Evolutionary conservation across 2,329 filamentous ascomycete genomes (phyloP), one percentile per base, ranked within the genome.

Genomic region (Hypoxylon sp.): DNA sequence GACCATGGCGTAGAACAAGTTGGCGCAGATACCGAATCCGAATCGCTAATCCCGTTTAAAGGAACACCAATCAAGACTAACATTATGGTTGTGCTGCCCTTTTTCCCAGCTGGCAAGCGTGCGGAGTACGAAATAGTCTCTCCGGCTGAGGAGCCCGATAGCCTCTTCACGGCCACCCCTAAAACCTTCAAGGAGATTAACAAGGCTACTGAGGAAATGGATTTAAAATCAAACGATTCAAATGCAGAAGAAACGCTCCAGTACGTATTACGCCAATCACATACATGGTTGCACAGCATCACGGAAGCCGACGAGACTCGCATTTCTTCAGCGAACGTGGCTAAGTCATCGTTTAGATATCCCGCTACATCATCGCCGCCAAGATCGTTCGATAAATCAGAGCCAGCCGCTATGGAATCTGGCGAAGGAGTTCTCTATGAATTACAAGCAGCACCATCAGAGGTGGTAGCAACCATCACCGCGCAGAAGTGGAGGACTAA

Each of bases 261-360:
- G n/a, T 71, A 70, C 32, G 70, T 74, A 19, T 27, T 74, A 41
- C 60, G 58, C 6, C 63, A 71, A 45, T 73, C 71, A 14, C 69
- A 70, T 11, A 50, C 5, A 12, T 74, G 71, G 71, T 48, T 74
- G 8, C 67, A 63, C 7, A 58, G 12, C 41, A 59, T 68, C 23
- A 70, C 70, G n/a, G 43, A 63, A 48, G n/a, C 65, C 6, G 52
- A 32, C 8, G 34, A 51, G 32, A 6, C 50, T 23, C n/a, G 32
- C n/a, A 23, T 58, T 8, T 6, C 16, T 37, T 11, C 6, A 47
- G 41, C 12, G 8, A 41, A 29, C 14, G 59, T 16, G 43, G 11
- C 48, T n/a, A 56, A 34, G 30, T 5, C 39, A n/a, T 53, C 32
- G 23, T 51, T 16, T 7, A 23, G 29, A 11, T 14, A 29, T 5